A percentile compares a stretch with the other conserved stretches of the same genome.
These are phyloP conservation scores for Zalaria sp. DNA, from an alignment of 2,329 filamentous ascomycete genomes.

Conservation along the genomic window DNA sequence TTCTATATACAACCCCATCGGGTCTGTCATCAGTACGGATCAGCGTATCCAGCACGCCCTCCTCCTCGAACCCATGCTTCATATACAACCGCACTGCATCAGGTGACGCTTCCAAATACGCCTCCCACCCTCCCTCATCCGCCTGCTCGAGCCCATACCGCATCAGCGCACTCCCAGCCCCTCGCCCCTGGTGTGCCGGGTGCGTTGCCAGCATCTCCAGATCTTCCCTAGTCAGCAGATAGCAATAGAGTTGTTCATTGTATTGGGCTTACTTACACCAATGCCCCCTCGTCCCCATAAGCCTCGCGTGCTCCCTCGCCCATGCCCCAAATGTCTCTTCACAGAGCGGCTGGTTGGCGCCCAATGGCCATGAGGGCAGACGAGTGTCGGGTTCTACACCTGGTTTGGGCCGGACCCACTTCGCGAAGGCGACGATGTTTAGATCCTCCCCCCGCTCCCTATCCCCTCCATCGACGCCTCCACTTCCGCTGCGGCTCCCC, in stretches of 20 bases:
- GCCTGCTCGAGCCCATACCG: constrained; percentile 23
- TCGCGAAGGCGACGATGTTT: constrained; percentile 10
- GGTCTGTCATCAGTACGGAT: constrained; percentile 12
- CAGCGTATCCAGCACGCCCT: constrained; percentile 10
- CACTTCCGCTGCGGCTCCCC: neutral
- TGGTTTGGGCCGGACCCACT: constrained; percentile 12
- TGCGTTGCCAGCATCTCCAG: constrained; percentile 18
- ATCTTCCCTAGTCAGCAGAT: constrained; percentile 6
- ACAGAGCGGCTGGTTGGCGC: constrained; percentile 9
- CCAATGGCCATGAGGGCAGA: constrained; percentile 14
- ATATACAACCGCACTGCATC: constrained; percentile 16
- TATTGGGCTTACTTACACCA: constrained; percentile 12
- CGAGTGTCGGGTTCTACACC: constrained; percentile 7
- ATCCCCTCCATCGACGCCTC: neutral
- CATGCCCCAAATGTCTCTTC: constrained; percentile 15
- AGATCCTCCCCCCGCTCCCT: neutral
- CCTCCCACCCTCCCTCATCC: constrained; percentile 17
- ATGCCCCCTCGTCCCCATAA: constrained; percentile 13
- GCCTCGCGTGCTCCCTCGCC: constrained; percentile 9
- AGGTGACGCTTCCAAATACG: constrained; percentile 4
- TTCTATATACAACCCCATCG: constrained; percentile 10
- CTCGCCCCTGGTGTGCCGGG: constrained; percentile 24
- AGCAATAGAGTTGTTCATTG: neutral
- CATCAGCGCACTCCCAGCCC: constrained; percentile 24
- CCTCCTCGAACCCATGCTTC: constrained; percentile 15